These are phyloP conservation scores for Butyriboletus loyo DNA, from an alignment of 768 basidiomycete species.

Conservation along the genomic window DNA sequence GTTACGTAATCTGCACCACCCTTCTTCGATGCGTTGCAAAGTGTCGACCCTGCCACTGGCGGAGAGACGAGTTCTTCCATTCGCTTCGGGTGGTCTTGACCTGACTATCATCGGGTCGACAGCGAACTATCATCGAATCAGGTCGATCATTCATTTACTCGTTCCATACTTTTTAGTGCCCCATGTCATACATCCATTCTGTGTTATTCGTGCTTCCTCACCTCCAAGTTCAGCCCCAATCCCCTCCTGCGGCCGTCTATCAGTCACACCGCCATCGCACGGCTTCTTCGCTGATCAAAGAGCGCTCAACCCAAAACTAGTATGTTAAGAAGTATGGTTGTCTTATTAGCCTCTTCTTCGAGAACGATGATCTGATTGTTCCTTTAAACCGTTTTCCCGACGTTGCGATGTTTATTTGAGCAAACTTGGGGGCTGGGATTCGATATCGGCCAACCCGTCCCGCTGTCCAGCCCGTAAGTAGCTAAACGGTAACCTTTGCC, in stretches of 20 bases:
- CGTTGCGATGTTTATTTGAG: constrained; percentile 6
- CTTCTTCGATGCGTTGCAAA: constrained; percentile 22
- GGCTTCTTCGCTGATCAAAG: constrained; percentile 24
- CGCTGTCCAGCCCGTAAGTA: constrained; percentile 15
- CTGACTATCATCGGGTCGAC: not conserved
- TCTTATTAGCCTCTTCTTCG: constrained; percentile 17
- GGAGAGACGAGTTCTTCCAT: constrained; percentile 7
- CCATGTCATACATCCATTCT: not conserved
- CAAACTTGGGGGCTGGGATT: constrained; percentile 1
- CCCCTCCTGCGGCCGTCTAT: not conserved
- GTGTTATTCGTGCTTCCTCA: not conserved
- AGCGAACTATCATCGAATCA: constrained; percentile 11
- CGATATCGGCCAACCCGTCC: constrained; percentile 7
- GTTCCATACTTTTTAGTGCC: not conserved
- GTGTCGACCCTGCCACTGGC: constrained; percentile 8
- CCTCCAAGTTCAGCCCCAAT: not conserved
- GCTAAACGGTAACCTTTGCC: constrained; percentile 16
- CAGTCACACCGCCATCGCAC: not conserved
- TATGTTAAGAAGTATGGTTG: constrained; percentile 23
- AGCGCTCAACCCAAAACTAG: constrained; percentile 14
- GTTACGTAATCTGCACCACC: constrained; percentile 23
- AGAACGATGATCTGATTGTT: constrained; percentile 14
- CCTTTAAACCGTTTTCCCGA: constrained; percentile 3
- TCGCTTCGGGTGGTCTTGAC: not conserved
- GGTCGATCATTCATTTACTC: constrained; percentile 25